Evolutionary conservation across 176 grass and related monocot genomes (phyloP).

Genomic region (Cymbopogon citratus): DNA sequence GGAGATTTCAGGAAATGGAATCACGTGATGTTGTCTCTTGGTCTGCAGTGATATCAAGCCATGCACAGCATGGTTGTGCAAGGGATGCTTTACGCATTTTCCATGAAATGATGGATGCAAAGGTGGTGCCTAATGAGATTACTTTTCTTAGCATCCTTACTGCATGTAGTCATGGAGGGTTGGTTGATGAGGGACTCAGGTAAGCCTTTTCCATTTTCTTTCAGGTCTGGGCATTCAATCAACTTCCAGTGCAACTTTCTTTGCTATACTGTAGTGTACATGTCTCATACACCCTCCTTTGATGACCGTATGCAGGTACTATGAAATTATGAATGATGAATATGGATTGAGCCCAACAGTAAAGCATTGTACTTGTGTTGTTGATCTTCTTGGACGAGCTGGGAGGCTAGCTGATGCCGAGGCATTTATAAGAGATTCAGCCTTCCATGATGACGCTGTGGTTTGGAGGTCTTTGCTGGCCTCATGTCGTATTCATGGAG

Average conservation of each 20-base stretch:
- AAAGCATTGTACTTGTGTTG: constrained; percentile 67
- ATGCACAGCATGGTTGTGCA: constrained; percentile 68
- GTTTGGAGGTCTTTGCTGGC: constrained; percentile 59
- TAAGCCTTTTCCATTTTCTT: constrained; percentile 5
- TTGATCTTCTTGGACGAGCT: constrained; percentile 65
- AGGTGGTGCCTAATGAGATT: constrained; percentile 55
- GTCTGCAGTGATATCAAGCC: constrained; percentile 71
- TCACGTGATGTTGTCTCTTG: constrained; percentile 57
- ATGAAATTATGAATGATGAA: constrained; percentile 46
- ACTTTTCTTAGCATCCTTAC: constrained; percentile 76
- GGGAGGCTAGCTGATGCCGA: constrained; percentile 70
- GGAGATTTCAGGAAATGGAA: constrained; percentile 67
- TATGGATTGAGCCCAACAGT: constrained; percentile 50
- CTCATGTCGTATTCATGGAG: constrained; percentile 62
- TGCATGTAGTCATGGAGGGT: constrained; percentile 74
- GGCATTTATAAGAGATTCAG: constrained; percentile 41
- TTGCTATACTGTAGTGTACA: background rate
- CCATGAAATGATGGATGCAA: constrained; percentile 41
- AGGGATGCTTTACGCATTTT: constrained; percentile 47
- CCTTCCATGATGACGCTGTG: constrained; percentile 40
- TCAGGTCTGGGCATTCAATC: background rate
- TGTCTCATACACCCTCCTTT: background rate
- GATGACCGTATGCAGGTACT: constrained; percentile 42
- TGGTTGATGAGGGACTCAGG: constrained; percentile 72
- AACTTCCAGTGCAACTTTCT: background rate